Evolutionary conservation across 768 basidiomycete species (phyloP).

Genomic region (Macrolepiota fuliginosa): DNA sequence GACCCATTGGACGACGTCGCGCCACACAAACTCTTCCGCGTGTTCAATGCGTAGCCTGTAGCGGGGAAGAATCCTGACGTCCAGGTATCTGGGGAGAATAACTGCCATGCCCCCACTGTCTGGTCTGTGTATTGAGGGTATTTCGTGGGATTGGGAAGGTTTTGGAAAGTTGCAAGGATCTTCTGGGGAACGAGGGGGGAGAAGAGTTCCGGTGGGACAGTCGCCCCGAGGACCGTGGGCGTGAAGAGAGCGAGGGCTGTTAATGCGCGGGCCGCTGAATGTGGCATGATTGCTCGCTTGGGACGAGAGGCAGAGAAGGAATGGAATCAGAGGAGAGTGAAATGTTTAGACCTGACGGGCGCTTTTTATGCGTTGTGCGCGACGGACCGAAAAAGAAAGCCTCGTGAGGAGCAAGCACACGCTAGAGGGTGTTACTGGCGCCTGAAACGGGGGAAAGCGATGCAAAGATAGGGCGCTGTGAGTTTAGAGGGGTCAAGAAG

Average conservation of each 20-base stretch:
- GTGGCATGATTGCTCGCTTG: background rate
- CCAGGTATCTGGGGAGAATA: constrained; percentile 57
- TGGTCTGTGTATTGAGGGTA: constrained; percentile 63
- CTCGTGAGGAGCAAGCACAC: background rate
- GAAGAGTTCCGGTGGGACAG: constrained; percentile 48
- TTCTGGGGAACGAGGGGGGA: constrained; percentile 59
- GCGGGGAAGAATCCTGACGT: constrained; percentile 68
- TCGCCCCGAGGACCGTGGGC: constrained; percentile 13
- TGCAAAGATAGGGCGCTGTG: background rate
- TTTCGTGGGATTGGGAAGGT: constrained; percentile 38
- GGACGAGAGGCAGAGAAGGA: background rate
- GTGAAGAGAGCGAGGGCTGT: constrained; percentile 2
- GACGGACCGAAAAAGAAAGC: background rate
- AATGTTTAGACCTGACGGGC: background rate
- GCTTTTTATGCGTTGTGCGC: background rate
- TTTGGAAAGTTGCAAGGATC: constrained; percentile 50
- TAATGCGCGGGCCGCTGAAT: background rate
- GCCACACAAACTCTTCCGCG: constrained; percentile 47
- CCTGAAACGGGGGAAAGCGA: background rate
- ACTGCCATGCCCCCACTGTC: constrained; percentile 47
- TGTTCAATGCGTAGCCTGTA: constrained; percentile 57
- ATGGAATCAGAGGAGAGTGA: background rate
- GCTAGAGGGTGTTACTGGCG: background rate
- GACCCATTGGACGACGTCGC: constrained; percentile 32
- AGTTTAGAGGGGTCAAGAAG: constrained; percentile 12